Base-by-base conservation (phyloP, 2,329 filamentous ascomycete genomes). In the Diaporthe sp. region DNA sequence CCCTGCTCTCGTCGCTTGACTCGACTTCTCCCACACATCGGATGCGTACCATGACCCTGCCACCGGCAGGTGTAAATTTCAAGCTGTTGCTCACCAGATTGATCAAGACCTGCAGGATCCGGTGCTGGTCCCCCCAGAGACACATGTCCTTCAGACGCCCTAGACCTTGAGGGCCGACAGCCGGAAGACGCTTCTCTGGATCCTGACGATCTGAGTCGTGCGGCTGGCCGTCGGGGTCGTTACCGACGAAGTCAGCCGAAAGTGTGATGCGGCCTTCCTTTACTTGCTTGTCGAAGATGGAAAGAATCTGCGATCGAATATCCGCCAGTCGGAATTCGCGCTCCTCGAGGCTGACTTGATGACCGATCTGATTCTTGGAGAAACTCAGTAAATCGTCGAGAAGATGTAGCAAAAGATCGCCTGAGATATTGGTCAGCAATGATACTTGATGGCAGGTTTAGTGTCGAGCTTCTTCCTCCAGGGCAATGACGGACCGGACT, bases 311-410 rank as follows among this genome's bases (percentile, higher is more conserved):
- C 0, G 94, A 92, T 76, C 92, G 92, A 76, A 98, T 91, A 77
- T 98, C 95, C n/a, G 92, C 92, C 38, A 98, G 82, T 12, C 93
- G 88, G 79, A 98, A 98, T 79, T 97, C 95, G 76, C 91, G 94
- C 81, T 97, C 93, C 78, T 98, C 95, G 1, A 98, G 86, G 54
- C 87, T 92, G 57, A 98, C 86, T 76, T 96, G 92, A 78, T 97
- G 94, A 3, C 95, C 95, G 68, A 97, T 95, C 82, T 98, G 95
- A 80, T 98, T 98, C 84, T 97, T 98, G 81, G 94, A 97, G 84
- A 98, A 98, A 47, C 94, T 97, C 52, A 98, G 85, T 5, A 98
- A 87, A 85, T 98, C 96, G 54, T 97, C 97, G 10, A 98, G 87
- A 1, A 98, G 89, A 80, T 98, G 95, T 3, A 97, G 86, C 10